Evolutionary conservation across 257 asterid genomes (phyloP).

Genomic region (Nicotiana knightiana): DNA sequence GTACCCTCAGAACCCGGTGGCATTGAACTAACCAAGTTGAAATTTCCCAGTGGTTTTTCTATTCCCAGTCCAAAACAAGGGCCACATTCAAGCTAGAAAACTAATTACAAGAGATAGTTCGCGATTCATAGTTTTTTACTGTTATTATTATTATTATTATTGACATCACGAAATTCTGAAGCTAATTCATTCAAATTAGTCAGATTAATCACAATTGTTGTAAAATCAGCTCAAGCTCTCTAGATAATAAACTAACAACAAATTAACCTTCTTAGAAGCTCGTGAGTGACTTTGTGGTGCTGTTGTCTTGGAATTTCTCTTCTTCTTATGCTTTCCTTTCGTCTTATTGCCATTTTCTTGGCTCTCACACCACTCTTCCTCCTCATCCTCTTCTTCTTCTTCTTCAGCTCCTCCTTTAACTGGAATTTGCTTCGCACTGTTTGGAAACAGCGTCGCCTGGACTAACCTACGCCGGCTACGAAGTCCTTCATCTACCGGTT

Average conservation of each 20-base stretch:
- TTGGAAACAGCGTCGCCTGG: constrained; percentile 67
- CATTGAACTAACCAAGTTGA: neutral
- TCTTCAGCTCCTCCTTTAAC: constrained; percentile 18
- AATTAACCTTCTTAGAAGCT: constrained; percentile 47
- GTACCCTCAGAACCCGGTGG: neutral
- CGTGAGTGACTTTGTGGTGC: constrained; percentile 19
- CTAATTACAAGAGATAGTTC: neutral
- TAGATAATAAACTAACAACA: neutral
- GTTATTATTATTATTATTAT: neutral
- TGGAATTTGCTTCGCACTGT: constrained; percentile 23
- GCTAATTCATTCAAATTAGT: neutral
- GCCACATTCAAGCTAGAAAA: neutral
- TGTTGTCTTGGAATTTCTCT: constrained; percentile 29
- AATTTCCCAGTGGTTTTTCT: neutral
- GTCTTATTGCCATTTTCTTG: constrained; percentile 19
- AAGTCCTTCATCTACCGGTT: neutral
- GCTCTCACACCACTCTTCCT: constrained; percentile 38
- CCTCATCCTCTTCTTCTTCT: constrained; percentile 28
- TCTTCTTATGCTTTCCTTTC: constrained; percentile 27
- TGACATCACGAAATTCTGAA: neutral
- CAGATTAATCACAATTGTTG: neutral
- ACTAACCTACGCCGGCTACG: constrained; percentile 53
- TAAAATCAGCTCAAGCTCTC: neutral
- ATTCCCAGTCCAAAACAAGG: neutral
- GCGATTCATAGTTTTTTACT: neutral